Percentiles rank a stretch among this genome's conserved stretches.
Evolutionary conservation across 306 rosid genomes (phyloP).

Genomic region (Aeschynomene evenia): DNA sequence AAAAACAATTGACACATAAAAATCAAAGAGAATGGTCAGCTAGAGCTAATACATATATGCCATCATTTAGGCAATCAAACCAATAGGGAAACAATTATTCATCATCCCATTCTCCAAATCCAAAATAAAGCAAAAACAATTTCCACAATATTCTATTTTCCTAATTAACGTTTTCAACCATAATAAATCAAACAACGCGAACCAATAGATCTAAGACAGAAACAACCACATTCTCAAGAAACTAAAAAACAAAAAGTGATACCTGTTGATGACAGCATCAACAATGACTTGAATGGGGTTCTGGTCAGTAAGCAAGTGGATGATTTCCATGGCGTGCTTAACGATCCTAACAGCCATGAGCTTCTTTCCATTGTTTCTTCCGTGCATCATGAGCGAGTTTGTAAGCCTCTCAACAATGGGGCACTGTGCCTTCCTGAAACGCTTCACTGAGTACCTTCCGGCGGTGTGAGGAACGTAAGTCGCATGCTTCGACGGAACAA

Average conservation of each 20-base stretch:
- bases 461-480: conserved; percentile 50
- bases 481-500: conserved; percentile 36
- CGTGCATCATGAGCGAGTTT: conserved; percentile 48
- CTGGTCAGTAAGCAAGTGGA: conserved; percentile 40
- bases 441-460: conserved; percentile 41
- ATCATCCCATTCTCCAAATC: conserved; percentile 42
- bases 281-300: conserved; percentile 45
- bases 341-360: conserved; percentile 44
- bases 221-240: neutral
- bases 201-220: neutral
- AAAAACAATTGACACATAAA: neutral
- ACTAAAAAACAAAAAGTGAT: neutral
- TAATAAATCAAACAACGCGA: neutral
- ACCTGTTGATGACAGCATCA: conserved; percentile 47
- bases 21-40: conserved; percentile 40
- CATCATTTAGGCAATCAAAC: conserved; percentile 50
- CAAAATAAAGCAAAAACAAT: neutral
- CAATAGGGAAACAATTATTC: conserved; percentile 40
- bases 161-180: neutral
- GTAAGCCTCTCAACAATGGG: conserved; percentile 47
- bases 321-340: conserved; percentile 43
- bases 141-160: neutral
- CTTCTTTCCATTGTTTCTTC: conserved; percentile 45
- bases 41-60: conserved; percentile 53
- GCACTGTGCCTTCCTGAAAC: conserved; percentile 45